Percentiles rank a stretch among this genome's conserved stretches.
phyloP scores from a whole-genome alignment of 768 basidiomycete species.

The Tricholoma terreum region DNA sequence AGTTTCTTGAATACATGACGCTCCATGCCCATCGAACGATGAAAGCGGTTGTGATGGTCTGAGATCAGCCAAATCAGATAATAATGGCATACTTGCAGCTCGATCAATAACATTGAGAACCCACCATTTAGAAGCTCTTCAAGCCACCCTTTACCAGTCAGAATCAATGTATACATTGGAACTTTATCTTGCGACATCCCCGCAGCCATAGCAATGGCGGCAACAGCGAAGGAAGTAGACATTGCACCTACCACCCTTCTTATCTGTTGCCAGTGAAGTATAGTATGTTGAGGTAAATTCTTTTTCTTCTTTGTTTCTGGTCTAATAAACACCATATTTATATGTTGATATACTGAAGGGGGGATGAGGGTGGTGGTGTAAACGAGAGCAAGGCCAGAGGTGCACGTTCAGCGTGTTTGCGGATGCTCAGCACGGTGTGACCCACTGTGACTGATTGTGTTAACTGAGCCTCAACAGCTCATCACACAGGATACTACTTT shows the following conservation, averaged over 20 bases:
- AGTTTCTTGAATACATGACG: conserved; percentile 25
- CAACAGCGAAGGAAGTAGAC: not conserved
- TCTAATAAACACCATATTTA: not conserved
- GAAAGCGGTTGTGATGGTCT: conserved; percentile 24
- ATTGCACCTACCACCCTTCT: not conserved
- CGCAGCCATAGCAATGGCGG: not conserved
- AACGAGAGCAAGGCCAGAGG: no score
- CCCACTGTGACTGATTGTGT: no score
- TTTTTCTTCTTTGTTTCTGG: not conserved
- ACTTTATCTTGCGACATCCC: not conserved
- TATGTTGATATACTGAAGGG: not conserved
- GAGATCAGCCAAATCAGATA: not conserved
- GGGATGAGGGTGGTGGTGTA: no score
- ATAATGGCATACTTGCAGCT: no score
- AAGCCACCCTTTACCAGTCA: not conserved
- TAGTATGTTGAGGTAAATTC: not conserved
- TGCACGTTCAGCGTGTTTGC: no score
- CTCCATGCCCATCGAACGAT: conserved; percentile 21
- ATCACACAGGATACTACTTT: no score
- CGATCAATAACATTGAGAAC: not conserved
- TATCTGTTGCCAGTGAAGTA: no score
- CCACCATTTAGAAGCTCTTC: not conserved
- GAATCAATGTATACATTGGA: not conserved
- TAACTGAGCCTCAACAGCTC: no score
- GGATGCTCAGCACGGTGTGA: no score